These are phyloP conservation scores for Cryptosporidium canis DNA, from an alignment of 169 alveolate genomes.

Conservation along the genomic window DNA sequence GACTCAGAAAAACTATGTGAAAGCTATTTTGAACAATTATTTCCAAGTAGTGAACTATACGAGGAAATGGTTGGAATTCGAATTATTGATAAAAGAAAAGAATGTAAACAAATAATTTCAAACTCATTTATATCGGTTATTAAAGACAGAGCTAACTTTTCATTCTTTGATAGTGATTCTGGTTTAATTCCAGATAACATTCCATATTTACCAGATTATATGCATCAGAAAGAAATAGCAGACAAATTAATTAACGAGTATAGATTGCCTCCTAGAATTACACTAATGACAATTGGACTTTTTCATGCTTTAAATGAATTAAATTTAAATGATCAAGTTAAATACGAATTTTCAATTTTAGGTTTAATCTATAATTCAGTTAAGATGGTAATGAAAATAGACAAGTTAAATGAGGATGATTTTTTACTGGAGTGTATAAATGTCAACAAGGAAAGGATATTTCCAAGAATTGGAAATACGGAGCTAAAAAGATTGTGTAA, in stretches of 20 bases:
- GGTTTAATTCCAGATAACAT: background rate
- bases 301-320: background rate
- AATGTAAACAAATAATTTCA: background rate
- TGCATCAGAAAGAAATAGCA: background rate
- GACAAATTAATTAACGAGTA: background rate
- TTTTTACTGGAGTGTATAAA: background rate
- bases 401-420: background rate
- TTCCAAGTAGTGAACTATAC: constrained; percentile 31
- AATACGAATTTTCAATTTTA: background rate
- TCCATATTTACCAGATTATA: constrained; percentile 41
- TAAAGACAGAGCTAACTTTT: background rate
- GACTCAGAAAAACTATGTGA: background rate
- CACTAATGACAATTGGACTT: constrained; percentile 16
- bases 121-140: background rate
- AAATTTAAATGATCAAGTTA: background rate
- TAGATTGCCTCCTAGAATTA: constrained; percentile 43
- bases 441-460: background rate
- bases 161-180: constrained; percentile 15
- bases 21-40: background rate
- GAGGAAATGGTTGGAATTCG: constrained; percentile 1
- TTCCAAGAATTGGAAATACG: constrained; percentile 1
- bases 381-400: constrained; percentile 1
- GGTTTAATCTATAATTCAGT: constrained; percentile 28
- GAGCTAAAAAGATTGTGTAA: background rate
- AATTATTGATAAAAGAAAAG: background rate